Evolutionary conservation across 441 rosid genomes (phyloP), one percentile per base, ranked within the genome.

Genomic region (Euphorbia schlechtendalii): DNA sequence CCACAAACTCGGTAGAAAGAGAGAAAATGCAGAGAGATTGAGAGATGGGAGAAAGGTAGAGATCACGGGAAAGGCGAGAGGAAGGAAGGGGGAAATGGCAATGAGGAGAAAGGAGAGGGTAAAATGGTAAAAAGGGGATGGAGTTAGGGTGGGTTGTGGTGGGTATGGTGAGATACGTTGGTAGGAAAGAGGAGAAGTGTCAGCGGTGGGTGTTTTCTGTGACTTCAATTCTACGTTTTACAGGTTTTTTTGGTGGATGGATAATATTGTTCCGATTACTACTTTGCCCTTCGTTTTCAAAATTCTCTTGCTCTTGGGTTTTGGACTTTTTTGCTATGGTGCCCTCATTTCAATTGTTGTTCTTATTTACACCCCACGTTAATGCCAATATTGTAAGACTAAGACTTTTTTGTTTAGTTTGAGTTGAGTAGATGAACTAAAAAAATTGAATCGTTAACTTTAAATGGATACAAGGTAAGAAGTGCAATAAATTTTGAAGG

Each of bases 81-180:
- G 18, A 14, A n/a, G 41, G 56, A 57, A 45, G 51, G 59, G 51
- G 52, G 20, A 59, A n/a, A 22, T 5, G 40, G 61, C 61, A 46
- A 71, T 67, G 69, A 32, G 64, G 46, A 62, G 76, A 74, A 60
- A 32, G 36, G 4, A 7, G 7, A 7, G 7, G 36, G 7, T 3
- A 32, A 7, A 21, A 69, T 51, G 63, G 62, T 62, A 64, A 72
- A 27, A 21, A 55, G 63, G 70, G 34, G 54, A 55, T 59, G 68
- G 30, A 73, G 74, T n/a, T n/a, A n/a, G n/a, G n/a, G n/a, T n/a
- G n/a, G n/a, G n/a, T n/a, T n/a, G n/a, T n/a, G n/a, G n/a, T n/a
- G 14, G 80, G 71, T 84, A 83, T 85, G 74, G 48, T 0, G 13
- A 63, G 74, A 69, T 89, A 78, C 76, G 80, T 63, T 82, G 69